These are phyloP conservation scores for Myrica gale DNA, from an alignment of 306 rosid species.

Conservation along the genomic window DNA sequence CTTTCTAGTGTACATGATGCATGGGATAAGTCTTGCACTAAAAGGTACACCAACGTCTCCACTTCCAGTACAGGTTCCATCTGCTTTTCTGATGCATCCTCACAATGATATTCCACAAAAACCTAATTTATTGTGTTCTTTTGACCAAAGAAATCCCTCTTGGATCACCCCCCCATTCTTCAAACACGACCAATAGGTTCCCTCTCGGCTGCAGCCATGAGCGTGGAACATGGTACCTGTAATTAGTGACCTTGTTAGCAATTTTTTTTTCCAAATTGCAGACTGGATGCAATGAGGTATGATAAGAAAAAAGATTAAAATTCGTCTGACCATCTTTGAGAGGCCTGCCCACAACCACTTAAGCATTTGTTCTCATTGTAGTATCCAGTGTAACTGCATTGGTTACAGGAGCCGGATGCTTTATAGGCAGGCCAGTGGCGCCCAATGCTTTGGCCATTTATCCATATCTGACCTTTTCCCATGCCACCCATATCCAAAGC, in stretches of 20 bases:
- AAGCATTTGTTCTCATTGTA: conserved; percentile 62
- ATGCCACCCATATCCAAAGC: conserved; percentile 90
- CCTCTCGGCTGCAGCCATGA: conserved; percentile 70
- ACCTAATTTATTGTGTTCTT: conserved; percentile 32
- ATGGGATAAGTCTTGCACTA: too few relatives aligned
- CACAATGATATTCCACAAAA: neutral
- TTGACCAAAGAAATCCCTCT: conserved; percentile 60
- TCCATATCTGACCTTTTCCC: conserved; percentile 93
- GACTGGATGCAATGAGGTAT: conserved; percentile 9
- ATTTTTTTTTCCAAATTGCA: neutral
- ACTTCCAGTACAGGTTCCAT: too few relatives aligned
- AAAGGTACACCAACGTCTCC: too few relatives aligned
- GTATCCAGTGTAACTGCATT: conserved; percentile 72
- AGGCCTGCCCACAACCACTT: conserved; percentile 64
- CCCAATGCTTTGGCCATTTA: conserved; percentile 83
- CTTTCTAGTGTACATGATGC: too few relatives aligned
- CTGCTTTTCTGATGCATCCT: neutral
- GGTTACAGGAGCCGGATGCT: conserved; percentile 60
- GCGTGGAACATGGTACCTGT: conserved; percentile 93
- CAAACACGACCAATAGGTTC: conserved; percentile 74
- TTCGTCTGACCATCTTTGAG: conserved; percentile 80
- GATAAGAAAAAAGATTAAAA: neutral
- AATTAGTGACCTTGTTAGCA: conserved; percentile 18
- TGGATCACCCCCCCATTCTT: conserved; percentile 94
- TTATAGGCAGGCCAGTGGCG: conserved; percentile 81